A percentile compares a stretch with the other conserved stretches of the same genome.
These are phyloP conservation scores for Xerocomus cyaneibrunnescens DNA, from an alignment of 1,284 basidiomycete species.

Conservation along the genomic window DNA sequence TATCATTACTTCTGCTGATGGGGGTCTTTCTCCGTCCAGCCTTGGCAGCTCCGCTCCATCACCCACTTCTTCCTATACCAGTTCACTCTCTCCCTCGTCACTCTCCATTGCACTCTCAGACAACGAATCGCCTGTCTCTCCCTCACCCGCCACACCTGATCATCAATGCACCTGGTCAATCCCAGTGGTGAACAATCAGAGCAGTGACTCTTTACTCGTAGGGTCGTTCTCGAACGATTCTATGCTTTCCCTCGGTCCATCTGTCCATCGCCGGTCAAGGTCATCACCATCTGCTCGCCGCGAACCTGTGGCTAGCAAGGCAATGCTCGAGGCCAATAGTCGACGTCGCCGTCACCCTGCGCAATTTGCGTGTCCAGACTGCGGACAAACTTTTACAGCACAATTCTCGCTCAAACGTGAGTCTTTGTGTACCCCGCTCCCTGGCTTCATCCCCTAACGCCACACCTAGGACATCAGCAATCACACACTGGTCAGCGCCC, in stretches of 20 bases:
- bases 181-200: not conserved
- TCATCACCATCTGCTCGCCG: constrained; percentile 13
- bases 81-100: constrained; percentile 29
- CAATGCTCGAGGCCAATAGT: constrained; percentile 35
- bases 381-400: constrained; percentile 32
- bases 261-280: constrained; percentile 20
- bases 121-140: constrained; percentile 19
- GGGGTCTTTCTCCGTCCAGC: constrained; percentile 15
- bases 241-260: not conserved
- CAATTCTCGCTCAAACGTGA: constrained; percentile 36
- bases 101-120: constrained; percentile 15
- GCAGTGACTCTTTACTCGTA: constrained; percentile 10
- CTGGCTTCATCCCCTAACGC: constrained; percentile 6
- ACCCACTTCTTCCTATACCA: constrained; percentile 25
- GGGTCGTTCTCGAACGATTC: not conserved
- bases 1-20: not conserved
- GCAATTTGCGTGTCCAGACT: constrained; percentile 17
- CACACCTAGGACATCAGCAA: constrained; percentile 28
- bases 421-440: not conserved
- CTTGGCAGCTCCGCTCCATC: constrained; percentile 24
- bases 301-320: constrained; percentile 33
- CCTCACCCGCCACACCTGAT: constrained; percentile 26
- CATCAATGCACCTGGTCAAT: constrained; percentile 1
- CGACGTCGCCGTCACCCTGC: constrained; percentile 34
- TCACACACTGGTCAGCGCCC: constrained; percentile 34